Evolutionary conservation across 441 rosid genomes (phyloP).

Genomic region (Gossypium laxum): DNA sequence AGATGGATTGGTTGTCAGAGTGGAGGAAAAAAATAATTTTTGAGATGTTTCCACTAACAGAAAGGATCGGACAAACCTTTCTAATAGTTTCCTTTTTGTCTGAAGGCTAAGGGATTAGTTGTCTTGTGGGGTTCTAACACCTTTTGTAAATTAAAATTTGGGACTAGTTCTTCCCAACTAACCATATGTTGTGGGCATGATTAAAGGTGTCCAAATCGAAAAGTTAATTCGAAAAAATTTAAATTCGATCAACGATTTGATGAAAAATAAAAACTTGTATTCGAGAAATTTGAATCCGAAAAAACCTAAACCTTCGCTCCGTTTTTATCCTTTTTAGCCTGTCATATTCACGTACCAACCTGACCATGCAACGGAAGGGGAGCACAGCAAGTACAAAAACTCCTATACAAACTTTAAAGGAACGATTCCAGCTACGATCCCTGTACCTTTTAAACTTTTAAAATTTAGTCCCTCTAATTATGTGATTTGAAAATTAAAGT

Average conservation of each 20-base stretch:
- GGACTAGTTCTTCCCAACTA: not conserved
- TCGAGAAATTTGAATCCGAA: no score
- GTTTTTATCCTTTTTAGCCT: no score
- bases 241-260: no score
- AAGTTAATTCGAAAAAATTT: no score
- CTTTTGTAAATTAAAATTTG: not conserved
- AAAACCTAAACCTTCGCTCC: no score
- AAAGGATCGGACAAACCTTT: conserved; percentile 18
- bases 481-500: no score
- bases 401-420: not conserved
- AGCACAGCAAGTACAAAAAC: not conserved
- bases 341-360: no score
- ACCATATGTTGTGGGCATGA: not conserved
- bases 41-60: conserved; percentile 17
- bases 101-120: conserved; percentile 8
- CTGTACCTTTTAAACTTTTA: no score
- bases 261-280: no score
- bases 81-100: conserved; percentile 26
- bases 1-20: conserved; percentile 10
- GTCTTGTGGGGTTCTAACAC: conserved; percentile 19
- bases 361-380: no score
- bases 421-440: not conserved
- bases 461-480: no score
- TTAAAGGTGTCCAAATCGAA: no score
- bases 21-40: not conserved